Base-by-base conservation (phyloP, 768 basidiomycete genomes). In the Serendipita indica region DNA sequence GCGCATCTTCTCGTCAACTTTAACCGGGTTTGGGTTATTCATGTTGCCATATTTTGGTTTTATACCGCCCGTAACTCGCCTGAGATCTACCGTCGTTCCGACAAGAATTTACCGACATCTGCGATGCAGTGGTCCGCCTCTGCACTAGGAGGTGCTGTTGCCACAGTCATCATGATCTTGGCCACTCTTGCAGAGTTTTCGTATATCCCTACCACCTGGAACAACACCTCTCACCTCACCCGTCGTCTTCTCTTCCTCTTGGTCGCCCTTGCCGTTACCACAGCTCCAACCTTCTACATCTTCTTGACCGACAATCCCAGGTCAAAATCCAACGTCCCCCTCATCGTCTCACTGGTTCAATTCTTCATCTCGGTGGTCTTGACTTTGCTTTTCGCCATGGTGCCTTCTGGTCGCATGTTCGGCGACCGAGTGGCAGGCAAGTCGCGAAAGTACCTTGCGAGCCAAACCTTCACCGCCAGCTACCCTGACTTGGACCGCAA, bases 1-100 rank as follows among this genome's bases (percentile, higher is more conserved):
- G 87, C 91, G 37, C 96, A 99, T 70, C 78, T 98, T 1, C 79
- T 98, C 60, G 93, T 99, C 79, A 97, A 99, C 77, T 99, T 99
- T 76, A 98, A 98, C 74, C 89, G 94, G 46, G 89, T 99, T 65
- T 99, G 96, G 93, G 91, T 98, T 70, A 86, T 94, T 62, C 96
- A 98, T 72, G 75, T 99, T 60, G 81, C 93, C 32, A 72, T 97
- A 68, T 98, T 85, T 76, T 98, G 86, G 80, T 97, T 84, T 73
- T 98, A 96, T 74, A 98, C 93, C 18, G 77, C 94, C 35, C 96
- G 78, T 75, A 97, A 97, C 72, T 86, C 92, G 14, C 89, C 90
- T 1, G 81, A 78, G 33, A 75, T 98, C 65, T 99, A 98, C 67
- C 75, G 76, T 27, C 71, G 78, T 58, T 72, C 73, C 28, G 75